Conservation (phyloP, 768 basidiomycete genomes). For the Clitopilus hobsonii region DNA sequence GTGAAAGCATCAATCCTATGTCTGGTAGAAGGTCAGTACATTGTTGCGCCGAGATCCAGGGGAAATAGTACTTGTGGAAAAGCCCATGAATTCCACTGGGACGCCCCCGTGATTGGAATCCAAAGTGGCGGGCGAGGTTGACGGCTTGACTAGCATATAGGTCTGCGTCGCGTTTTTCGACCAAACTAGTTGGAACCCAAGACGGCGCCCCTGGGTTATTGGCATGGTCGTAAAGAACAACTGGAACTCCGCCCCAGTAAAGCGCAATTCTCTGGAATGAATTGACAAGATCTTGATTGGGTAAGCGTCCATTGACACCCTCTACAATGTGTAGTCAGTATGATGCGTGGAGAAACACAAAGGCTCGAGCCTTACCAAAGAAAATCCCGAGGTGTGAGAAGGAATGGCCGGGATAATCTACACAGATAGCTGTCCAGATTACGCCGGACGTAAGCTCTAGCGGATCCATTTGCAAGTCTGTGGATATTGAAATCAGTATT, state of each 20-base stretch:
- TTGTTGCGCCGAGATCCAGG: background rate
- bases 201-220: slow-evolving; percentile 36
- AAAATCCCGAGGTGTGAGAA: slow-evolving; percentile 96
- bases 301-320: slow-evolving; percentile 90
- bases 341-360: background rate
- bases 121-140: slow-evolving; percentile 67
- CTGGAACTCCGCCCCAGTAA: slow-evolving; percentile 71
- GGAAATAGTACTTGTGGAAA: slow-evolving; percentile 67
- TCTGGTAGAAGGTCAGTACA: slow-evolving; percentile 32
- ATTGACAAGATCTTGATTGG: slow-evolving; percentile 94
- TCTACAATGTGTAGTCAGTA: slow-evolving; percentile 43
- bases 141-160: slow-evolving; percentile 54
- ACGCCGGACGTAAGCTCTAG: slow-evolving; percentile 73
- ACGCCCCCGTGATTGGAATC: slow-evolving; percentile 72
- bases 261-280: slow-evolving; percentile 69
- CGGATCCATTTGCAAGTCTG: slow-evolving; percentile 64
- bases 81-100: slow-evolving; percentile 89
- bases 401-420: slow-evolving; percentile 96
- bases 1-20: slow-evolving; percentile 95
- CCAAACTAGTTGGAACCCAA: slow-evolving; percentile 44
- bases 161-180: slow-evolving; percentile 36
- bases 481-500: background rate
- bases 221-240: slow-evolving; percentile 76
- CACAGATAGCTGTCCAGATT: slow-evolving; percentile 91
- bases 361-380: slow-evolving; percentile 55